Conservation (phyloP, 148 eudicot species). For the Chenopodium berlandieri region DNA sequence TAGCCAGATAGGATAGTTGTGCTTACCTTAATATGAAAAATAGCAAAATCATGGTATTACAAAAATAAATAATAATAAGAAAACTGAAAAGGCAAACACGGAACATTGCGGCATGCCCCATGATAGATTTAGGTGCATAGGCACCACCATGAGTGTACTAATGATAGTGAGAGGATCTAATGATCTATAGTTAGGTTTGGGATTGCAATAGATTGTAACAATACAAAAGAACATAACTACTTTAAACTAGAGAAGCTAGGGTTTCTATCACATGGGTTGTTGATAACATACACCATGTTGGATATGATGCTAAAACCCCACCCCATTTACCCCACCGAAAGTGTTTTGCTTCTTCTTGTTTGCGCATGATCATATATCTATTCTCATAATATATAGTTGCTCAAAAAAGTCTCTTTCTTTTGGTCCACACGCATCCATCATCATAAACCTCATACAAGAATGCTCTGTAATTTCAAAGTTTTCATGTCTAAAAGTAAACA, state of each 20-base stretch:
- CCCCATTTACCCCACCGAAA: conserved; percentile 20
- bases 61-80: too few relatives aligned
- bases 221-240: background rate
- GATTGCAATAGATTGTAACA: conserved; percentile 3
- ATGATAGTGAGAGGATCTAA: conserved; percentile 4
- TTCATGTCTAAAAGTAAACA: background rate
- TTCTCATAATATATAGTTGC: background rate
- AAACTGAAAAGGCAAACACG: background rate
- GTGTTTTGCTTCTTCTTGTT: conserved; percentile 15
- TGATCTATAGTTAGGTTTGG: background rate
- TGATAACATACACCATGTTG: conserved; percentile 27
- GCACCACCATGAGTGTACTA: conserved; percentile 3
- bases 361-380: conserved; percentile 23
- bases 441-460: background rate
- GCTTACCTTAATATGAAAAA: too few relatives aligned
- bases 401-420: background rate
- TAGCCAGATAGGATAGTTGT: too few relatives aligned
- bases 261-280: conserved; percentile 29
- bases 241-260: conserved; percentile 6
- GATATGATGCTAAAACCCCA: conserved; percentile 22
- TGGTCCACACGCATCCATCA: conserved; percentile 30
- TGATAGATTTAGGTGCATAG: background rate
- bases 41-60: too few relatives aligned
- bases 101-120: conserved; percentile 8
- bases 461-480: background rate